These are phyloP conservation scores for Tilletia walkeri DNA, from an alignment of 1,284 basidiomycete genomes.

Conservation along the genomic window DNA sequence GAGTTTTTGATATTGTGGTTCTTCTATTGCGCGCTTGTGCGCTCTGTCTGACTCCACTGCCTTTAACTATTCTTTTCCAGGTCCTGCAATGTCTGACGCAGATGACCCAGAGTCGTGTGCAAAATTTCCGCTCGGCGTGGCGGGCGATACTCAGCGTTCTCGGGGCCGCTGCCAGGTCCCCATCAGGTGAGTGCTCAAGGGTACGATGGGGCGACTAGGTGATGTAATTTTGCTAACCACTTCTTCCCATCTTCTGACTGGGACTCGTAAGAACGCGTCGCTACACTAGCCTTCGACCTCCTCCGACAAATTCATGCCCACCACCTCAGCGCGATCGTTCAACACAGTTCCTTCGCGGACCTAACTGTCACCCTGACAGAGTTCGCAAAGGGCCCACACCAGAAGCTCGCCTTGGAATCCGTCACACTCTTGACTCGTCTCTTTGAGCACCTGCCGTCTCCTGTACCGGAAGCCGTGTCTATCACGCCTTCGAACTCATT, in stretches of 20 bases:
- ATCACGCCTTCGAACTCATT: slow-evolving; percentile 12
- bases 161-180: slow-evolving; percentile 89
- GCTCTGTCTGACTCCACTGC: neutral
- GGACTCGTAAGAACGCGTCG: slow-evolving; percentile 70
- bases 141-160: slow-evolving; percentile 98
- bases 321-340: slow-evolving; percentile 85
- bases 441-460: neutral
- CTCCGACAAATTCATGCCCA: slow-evolving; percentile 86
- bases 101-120: slow-evolving; percentile 93
- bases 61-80: neutral
- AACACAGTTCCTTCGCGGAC: slow-evolving; percentile 91
- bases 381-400: slow-evolving; percentile 72
- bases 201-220: too few species aligned
- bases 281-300: slow-evolving; percentile 91
- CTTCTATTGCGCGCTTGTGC: neutral
- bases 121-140: slow-evolving; percentile 98
- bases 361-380: slow-evolving; percentile 95
- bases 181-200: slow-evolving; percentile 60
- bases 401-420: slow-evolving; percentile 13
- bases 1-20: neutral
- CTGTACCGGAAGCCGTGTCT: neutral
- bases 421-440: slow-evolving; percentile 8
- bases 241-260: neutral
- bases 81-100: slow-evolving; percentile 90
- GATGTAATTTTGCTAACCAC: too few species aligned